phyloP scores from a whole-genome alignment of 495 filamentous ascomycete genomes.

The Neurospora tetraspora region DNA sequence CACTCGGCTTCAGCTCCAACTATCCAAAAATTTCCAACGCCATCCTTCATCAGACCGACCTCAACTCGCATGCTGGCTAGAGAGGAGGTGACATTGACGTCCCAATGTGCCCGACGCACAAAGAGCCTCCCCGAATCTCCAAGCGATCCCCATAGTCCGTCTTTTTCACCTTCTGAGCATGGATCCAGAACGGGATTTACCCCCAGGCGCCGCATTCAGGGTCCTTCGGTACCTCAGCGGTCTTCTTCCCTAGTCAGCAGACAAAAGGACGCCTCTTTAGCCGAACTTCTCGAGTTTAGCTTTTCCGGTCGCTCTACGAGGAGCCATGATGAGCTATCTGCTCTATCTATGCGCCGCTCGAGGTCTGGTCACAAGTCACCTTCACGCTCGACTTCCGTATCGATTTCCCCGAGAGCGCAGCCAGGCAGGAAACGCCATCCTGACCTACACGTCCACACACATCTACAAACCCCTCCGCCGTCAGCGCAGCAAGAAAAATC shows the following conservation, averaged over 20 bases:
- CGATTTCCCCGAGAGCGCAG: conserved; percentile 14
- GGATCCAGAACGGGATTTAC: background rate
- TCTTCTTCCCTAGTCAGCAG: conserved; percentile 6
- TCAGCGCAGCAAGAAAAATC: conserved; percentile 10
- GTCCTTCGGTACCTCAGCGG: conserved; percentile 11
- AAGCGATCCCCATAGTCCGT: background rate
- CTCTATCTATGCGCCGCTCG: conserved; percentile 2
- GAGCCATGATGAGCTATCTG: background rate
- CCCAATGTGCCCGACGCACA: conserved; percentile 19
- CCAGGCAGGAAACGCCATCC: conserved; percentile 5
- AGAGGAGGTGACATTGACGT: conserved; percentile 21
- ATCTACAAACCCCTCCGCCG: conserved; percentile 8
- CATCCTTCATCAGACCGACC: conserved; percentile 38
- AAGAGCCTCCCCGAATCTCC: conserved; percentile 30
- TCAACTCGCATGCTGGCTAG: conserved; percentile 36
- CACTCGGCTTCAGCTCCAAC: background rate
- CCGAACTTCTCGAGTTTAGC: conserved; percentile 15
- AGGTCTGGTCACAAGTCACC: conserved; percentile 7
- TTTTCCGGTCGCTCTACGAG: conserved; percentile 3
- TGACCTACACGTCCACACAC: background rate
- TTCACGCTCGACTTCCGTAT: conserved; percentile 4
- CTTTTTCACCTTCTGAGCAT: background rate
- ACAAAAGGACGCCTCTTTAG: conserved; percentile 1
- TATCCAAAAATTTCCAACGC: conserved; percentile 28
- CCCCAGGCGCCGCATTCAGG: background rate